phyloP scores from a whole-genome alignment of 106 monocot genomes.

The Chionographis japonica region DNA sequence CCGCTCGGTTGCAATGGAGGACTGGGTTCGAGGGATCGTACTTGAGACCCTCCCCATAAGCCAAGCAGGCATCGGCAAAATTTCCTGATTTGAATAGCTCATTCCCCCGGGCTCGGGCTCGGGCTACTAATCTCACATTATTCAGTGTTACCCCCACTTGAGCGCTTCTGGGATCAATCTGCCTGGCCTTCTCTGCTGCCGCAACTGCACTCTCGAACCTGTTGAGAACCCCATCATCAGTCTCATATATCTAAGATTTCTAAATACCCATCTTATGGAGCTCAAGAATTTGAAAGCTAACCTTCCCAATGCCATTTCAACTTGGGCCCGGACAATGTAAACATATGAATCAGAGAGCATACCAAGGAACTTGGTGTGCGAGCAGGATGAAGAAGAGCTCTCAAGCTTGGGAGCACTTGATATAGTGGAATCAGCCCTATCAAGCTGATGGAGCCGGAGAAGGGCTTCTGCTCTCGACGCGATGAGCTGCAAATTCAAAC shows the following conservation, averaged over 20 bases:
- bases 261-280: background rate
- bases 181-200: constrained; percentile 62
- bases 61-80: constrained; percentile 72
- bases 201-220: constrained; percentile 78
- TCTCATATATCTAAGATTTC: background rate
- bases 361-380: constrained; percentile 33
- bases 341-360: constrained; percentile 56
- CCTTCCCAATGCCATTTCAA: constrained; percentile 90
- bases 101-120: constrained; percentile 63
- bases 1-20: constrained; percentile 83
- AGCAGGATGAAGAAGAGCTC: constrained; percentile 12
- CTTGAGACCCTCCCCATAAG: constrained; percentile 89
- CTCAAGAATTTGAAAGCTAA: constrained; percentile 16
- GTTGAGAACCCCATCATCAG: constrained; percentile 7
- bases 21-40: constrained; percentile 74
- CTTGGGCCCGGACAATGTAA: constrained; percentile 52
- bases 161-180: constrained; percentile 43
- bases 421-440: constrained; percentile 65
- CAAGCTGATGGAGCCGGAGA: constrained; percentile 58
- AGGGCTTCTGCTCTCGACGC: constrained; percentile 78
- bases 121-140: constrained; percentile 52
- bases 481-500: constrained; percentile 42
- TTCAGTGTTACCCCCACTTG: constrained; percentile 40
- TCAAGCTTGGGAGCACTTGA: constrained; percentile 34
- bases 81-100: constrained; percentile 63